These are phyloP conservation scores for Amylostereum chailletii DNA, from an alignment of 1,284 basidiomycete genomes.

Conservation along the genomic window DNA sequence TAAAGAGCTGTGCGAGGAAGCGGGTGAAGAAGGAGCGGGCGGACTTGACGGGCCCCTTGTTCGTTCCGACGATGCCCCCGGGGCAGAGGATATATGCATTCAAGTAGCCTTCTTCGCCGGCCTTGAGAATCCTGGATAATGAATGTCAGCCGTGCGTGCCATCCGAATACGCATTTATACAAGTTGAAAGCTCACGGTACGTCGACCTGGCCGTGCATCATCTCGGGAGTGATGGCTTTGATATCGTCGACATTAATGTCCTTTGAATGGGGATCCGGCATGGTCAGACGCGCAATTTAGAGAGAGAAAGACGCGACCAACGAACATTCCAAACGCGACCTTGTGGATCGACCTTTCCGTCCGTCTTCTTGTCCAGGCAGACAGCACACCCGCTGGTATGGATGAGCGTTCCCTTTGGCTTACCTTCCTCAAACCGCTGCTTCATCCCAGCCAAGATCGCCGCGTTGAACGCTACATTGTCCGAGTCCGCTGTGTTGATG, in stretches of 20 bases:
- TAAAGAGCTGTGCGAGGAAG: neutral
- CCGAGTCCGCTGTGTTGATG: conserved; percentile 3
- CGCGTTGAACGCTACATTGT: conserved; percentile 1
- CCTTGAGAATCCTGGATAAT: conserved; percentile 12
- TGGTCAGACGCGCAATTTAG: no score
- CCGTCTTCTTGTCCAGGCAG: neutral
- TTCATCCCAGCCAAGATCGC: conserved; percentile 6
- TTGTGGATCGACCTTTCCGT: neutral
- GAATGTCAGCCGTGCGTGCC: neutral
- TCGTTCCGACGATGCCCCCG: conserved; percentile 11
- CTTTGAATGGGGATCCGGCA: neutral
- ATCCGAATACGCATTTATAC: neutral
- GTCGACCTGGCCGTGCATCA: conserved; percentile 6
- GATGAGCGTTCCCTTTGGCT: neutral
- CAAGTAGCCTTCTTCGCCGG: conserved; percentile 12
- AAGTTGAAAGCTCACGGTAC: neutral
- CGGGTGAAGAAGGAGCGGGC: conserved; percentile 1
- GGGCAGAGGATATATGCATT: conserved; percentile 4
- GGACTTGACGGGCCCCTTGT: conserved; percentile 10
- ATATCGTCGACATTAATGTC: conserved; percentile 6
- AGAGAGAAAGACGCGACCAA: neutral
- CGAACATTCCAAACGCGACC: neutral
- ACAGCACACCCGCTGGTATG: conserved; percentile 7
- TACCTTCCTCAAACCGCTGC: neutral
- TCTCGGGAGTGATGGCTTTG: neutral